Percentiles rank a stretch among this genome's conserved stretches.
These are phyloP conservation scores for Hortaea sp. DNA, from an alignment of 2,329 filamentous ascomycete genomes.

Conservation along the genomic window DNA sequence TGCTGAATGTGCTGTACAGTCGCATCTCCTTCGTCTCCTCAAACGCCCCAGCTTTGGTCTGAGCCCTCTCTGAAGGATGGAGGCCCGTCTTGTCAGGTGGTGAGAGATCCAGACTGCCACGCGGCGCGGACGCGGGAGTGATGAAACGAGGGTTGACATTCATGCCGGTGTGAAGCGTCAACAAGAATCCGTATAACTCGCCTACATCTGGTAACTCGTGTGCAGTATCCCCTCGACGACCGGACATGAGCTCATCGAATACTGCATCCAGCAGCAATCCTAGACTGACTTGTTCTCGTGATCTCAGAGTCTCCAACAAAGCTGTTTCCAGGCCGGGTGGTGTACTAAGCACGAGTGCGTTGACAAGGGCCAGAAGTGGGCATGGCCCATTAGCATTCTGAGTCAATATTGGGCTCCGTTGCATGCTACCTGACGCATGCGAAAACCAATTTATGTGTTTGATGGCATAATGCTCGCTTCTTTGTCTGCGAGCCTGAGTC, in stretches of 20 bases:
- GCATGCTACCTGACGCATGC: conserved; percentile 56
- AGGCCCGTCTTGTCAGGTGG: conserved; percentile 27
- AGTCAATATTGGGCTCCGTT: conserved; percentile 76
- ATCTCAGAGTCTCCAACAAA: conserved; percentile 65
- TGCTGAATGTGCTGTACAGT: conserved; percentile 80
- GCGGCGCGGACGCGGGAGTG: conserved; percentile 29
- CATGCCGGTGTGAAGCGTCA: conserved; percentile 89
- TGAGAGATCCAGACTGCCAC: conserved; percentile 16
- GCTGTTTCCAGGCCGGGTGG: conserved; percentile 56
- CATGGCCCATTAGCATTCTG: conserved; percentile 95
- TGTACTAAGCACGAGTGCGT: conserved; percentile 78
- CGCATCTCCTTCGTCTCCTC: conserved; percentile 79
- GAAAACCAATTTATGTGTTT: conserved; percentile 71
- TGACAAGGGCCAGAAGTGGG: conserved; percentile 83
- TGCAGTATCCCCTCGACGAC: conserved; percentile 53
- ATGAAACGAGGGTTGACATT: conserved; percentile 92
- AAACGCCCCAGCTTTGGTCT: conserved; percentile 61
- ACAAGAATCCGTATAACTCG: conserved; percentile 78
- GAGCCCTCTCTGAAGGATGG: conserved; percentile 24
- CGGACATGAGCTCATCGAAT: conserved; percentile 85
- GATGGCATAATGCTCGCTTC: conserved; percentile 78
- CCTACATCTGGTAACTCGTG: conserved; percentile 70
- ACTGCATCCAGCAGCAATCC: conserved; percentile 78
- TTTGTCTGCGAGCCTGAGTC: conserved; percentile 35
- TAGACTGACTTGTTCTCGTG: conserved; percentile 79